Conservation (phyloP, 2,329 filamentous ascomycete genomes). For the Cadophora malorum region DNA sequence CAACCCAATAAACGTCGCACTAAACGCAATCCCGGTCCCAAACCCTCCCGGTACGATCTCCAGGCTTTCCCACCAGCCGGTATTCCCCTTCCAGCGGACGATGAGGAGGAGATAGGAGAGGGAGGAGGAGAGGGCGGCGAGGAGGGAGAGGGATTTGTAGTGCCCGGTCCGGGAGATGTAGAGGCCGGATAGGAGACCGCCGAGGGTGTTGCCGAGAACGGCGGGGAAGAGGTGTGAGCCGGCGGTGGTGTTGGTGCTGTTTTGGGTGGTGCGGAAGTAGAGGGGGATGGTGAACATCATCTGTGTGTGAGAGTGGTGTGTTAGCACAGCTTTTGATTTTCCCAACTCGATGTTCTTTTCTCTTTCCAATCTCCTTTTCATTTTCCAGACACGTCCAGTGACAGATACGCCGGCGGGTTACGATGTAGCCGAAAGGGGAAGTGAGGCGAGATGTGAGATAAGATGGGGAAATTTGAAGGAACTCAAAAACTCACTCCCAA, state of each 20-base stretch:
- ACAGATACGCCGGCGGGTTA: too few species aligned
- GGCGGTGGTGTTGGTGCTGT: conserved; percentile 62
- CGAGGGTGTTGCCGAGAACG: conserved; percentile 69
- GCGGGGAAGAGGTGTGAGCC: conserved; percentile 69
- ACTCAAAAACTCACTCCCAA: neutral
- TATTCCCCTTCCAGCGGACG: conserved; percentile 65
- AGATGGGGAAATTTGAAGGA: neutral
- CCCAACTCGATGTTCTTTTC: neutral
- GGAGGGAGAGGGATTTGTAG: conserved; percentile 61
- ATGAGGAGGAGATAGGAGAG: conserved; percentile 59
- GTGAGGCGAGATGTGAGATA: too few species aligned
- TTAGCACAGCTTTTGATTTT: neutral
- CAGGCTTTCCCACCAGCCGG: conserved; percentile 59
- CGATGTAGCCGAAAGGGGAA: too few species aligned
- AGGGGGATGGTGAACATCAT: conserved; percentile 71
- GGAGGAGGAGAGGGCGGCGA: conserved; percentile 57
- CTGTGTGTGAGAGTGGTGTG: conserved; percentile 35
- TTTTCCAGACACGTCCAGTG: too few species aligned
- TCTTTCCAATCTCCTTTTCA: neutral
- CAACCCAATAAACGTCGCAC: conserved; percentile 56
- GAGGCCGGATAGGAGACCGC: conserved; percentile 64
- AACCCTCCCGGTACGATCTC: conserved; percentile 65
- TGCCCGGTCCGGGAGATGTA: conserved; percentile 56
- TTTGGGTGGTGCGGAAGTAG: conserved; percentile 71
- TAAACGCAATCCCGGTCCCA: conserved; percentile 54